phyloP scores from a whole-genome alignment of 2,329 filamentous ascomycete species.

The Mycocentrospora acerina region DNA sequence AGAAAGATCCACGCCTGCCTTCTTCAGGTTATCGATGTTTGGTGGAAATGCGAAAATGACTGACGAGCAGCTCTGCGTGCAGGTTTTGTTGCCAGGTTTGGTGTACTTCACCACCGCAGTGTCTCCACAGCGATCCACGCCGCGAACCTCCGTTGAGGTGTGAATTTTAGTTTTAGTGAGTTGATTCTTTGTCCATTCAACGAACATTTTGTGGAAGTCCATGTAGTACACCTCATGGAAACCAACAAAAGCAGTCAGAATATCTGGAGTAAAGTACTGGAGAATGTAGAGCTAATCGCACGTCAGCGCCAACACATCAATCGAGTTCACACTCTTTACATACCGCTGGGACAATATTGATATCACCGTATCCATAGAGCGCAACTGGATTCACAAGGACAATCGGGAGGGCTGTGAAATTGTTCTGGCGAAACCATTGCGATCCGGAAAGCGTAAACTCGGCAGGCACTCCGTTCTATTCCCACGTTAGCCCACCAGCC shows the following conservation, averaged over 20 bases:
- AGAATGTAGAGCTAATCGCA: slow-evolving; percentile 40
- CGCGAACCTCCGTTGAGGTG: slow-evolving; percentile 35
- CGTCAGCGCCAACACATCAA: slow-evolving; percentile 30
- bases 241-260: slow-evolving; percentile 40
- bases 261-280: slow-evolving; percentile 42
- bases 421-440: slow-evolving; percentile 40
- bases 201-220: slow-evolving; percentile 41
- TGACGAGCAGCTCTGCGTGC: slow-evolving; percentile 36
- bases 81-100: slow-evolving; percentile 30
- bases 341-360: slow-evolving; percentile 41
- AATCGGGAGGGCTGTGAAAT: slow-evolving; percentile 38
- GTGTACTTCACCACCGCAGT: slow-evolving; percentile 38
- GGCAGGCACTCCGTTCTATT: slow-evolving; percentile 39
- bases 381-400: slow-evolving; percentile 39
- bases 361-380: slow-evolving; percentile 43
- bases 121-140: slow-evolving; percentile 38
- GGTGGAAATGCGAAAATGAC: slow-evolving; percentile 42
- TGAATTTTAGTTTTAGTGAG: slow-evolving; percentile 36
- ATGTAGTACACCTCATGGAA: slow-evolving; percentile 41
- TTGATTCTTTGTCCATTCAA: slow-evolving; percentile 32
- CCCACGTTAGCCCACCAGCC: slow-evolving; percentile 14
- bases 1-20: slow-evolving; percentile 35
- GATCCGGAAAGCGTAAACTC: slow-evolving; percentile 37
- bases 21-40: slow-evolving; percentile 34
- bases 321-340: slow-evolving; percentile 24